Evolutionary conservation across 2,329 filamentous ascomycete genomes (phyloP).

Genomic region (Cladosporium sp.): DNA sequence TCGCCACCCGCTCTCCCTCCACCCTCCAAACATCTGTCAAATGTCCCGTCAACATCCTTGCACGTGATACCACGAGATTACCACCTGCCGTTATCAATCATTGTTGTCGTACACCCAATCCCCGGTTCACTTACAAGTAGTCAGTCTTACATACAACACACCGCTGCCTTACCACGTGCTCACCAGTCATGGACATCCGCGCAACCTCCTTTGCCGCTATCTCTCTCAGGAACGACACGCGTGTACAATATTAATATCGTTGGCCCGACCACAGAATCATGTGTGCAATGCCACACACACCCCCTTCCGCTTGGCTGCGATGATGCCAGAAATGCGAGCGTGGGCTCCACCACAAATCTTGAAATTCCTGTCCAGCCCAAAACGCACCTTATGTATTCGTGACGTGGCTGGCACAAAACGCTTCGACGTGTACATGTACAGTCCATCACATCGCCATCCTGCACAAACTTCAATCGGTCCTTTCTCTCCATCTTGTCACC

Average conservation of each 20-base stretch:
- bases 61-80: constrained; percentile 6
- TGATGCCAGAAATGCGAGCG: background rate
- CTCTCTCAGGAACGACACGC: background rate
- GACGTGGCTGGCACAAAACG: background rate
- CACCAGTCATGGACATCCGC: too few relatives aligned
- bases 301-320: background rate
- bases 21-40: background rate
- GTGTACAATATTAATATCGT: background rate
- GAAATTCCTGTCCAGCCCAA: background rate
- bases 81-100: too few relatives aligned
- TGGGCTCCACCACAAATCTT: background rate
- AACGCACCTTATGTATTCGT: background rate
- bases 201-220: too few relatives aligned
- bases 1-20: background rate
- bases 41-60: background rate
- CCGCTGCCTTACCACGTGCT: background rate
- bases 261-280: background rate
- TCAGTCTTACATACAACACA: too few relatives aligned
- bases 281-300: too few relatives aligned
- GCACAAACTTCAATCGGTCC: background rate
- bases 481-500: background rate
- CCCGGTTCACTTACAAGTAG: background rate
- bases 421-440: too few relatives aligned
- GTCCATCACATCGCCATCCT: background rate
- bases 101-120: too few relatives aligned